Base-by-base conservation (phyloP, 2,329 filamentous ascomycete genomes). In the Ceratocystiopsis sp. region DNA sequence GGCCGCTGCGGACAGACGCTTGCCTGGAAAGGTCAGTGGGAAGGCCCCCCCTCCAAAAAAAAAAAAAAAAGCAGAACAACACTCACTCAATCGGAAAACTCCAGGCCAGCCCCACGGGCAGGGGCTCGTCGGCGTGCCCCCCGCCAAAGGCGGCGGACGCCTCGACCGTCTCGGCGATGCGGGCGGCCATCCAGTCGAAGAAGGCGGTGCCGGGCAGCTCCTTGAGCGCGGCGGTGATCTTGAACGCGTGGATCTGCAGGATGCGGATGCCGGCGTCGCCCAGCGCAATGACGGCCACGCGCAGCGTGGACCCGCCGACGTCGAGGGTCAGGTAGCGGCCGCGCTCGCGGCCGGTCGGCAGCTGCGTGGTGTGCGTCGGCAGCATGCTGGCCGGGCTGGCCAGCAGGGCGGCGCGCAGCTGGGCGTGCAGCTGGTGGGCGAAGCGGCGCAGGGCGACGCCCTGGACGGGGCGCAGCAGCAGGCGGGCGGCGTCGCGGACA, bases 61-160 rank as follows among this genome's bases (percentile, higher is more conserved):
- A 8, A 38, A 19, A 21, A 47, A 34, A 39, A 17, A 41, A 34
- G 29, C 14, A 3, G 35, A 9, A 16, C n/a, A 39, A 25, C 29
- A 64, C 73, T 55, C 63, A 79, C 75, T 80, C 72, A 38, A 81
- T 74, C 21, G 77, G 77, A 51, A 82, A 82, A 46, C 76, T 80
- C 75, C 77, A 81, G 7, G 77, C 73, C 47, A 80, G 56, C 1
- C 75, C 75, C 60, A 79, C 64, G 10, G 68, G 68, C 42, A 80
- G 59, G 25, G 69, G 65, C 2, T 61, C 57, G 19, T 62, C 60
- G 6, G 57, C 53, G 37, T n/a, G n/a, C n/a, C 51, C 55, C 45
- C 60, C 19, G 12, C 12, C 21, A 8, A 8, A 56, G 18, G 56
- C 15, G 4, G 5, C 37, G 6, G 55, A 57, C 3, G 58, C 55